These are phyloP conservation scores for Westerdykella aurantiaca DNA, from an alignment of 2,329 filamentous ascomycete species.

Conservation along the genomic window DNA sequence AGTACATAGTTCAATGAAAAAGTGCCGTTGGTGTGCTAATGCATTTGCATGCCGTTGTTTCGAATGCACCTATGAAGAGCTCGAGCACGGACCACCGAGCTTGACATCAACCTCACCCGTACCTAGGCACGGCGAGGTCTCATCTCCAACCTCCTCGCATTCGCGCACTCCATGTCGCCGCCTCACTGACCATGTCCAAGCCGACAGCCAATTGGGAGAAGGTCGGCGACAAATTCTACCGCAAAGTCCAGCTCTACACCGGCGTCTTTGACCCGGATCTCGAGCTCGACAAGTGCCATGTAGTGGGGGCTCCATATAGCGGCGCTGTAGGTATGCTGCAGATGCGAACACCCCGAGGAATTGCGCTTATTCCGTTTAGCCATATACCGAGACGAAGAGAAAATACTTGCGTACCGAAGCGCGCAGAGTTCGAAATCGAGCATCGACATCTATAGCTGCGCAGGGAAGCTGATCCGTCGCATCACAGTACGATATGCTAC, in stretches of 20 bases:
- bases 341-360: not conserved
- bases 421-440: conserved; percentile 67
- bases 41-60: too few species aligned
- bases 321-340: conserved; percentile 72
- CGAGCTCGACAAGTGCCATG: conserved; percentile 89
- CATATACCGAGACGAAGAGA: conserved; percentile 80
- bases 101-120: too few species aligned
- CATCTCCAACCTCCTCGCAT: too few species aligned
- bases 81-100: too few species aligned
- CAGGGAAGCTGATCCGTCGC: conserved; percentile 78
- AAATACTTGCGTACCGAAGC: conserved; percentile 72
- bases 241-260: conserved; percentile 89
- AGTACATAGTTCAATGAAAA: too few species aligned
- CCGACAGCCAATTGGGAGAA: conserved; percentile 90
- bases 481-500: conserved; percentile 53
- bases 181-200: conserved; percentile 40
- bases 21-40: too few species aligned
- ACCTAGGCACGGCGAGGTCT: too few species aligned
- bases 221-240: conserved; percentile 89
- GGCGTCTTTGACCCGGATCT: conserved; percentile 88
- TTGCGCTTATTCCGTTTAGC: conserved; percentile 51
- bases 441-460: conserved; percentile 91
- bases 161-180: too few species aligned
- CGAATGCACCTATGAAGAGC: too few species aligned
- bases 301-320: conserved; percentile 86